These are phyloP conservation scores for Xylariaceae sp. DNA, from an alignment of 2,329 filamentous ascomycete species.

Conservation along the genomic window DNA sequence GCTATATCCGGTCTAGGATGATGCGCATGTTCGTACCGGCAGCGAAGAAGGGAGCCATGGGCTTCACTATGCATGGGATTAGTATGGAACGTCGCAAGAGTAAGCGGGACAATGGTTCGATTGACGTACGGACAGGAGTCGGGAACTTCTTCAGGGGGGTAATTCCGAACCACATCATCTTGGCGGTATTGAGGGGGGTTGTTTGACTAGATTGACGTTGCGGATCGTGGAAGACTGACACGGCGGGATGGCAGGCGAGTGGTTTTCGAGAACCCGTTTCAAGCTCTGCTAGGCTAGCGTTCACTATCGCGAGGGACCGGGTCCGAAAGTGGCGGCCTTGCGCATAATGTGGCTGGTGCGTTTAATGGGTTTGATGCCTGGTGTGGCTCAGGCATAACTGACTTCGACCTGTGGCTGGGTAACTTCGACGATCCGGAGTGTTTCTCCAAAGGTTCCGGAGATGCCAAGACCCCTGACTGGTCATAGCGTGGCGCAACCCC, in stretches of 20 bases:
- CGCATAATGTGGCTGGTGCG: constrained; percentile 5
- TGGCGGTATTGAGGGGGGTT: constrained; percentile 42
- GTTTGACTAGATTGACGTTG: constrained; percentile 32
- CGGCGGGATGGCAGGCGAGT: constrained; percentile 19
- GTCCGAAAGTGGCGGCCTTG: constrained; percentile 9
- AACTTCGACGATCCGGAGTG: neutral
- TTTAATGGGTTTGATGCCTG: neutral
- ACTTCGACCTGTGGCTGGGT: neutral
- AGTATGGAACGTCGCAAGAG: constrained; percentile 19
- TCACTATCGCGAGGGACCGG: constrained; percentile 5
- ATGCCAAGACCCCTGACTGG: neutral
- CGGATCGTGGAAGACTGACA: constrained; percentile 6
- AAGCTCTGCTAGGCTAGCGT: constrained; percentile 21
- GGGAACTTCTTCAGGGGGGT: constrained; percentile 72
- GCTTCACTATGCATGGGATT: constrained; percentile 60
- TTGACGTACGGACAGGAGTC: constrained; percentile 67
- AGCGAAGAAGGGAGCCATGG: constrained; percentile 88
- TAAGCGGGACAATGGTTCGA: constrained; percentile 22
- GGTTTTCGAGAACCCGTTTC: constrained; percentile 26
- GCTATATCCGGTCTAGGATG: neutral
- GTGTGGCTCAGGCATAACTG: neutral
- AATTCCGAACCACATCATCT: constrained; percentile 69
- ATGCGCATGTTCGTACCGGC: constrained; percentile 64
- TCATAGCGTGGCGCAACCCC: neutral
- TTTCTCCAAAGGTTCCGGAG: neutral